Base-by-base conservation (phyloP, 2,329 filamentous ascomycete species). In the Scedosporium apiospermum region DNA sequence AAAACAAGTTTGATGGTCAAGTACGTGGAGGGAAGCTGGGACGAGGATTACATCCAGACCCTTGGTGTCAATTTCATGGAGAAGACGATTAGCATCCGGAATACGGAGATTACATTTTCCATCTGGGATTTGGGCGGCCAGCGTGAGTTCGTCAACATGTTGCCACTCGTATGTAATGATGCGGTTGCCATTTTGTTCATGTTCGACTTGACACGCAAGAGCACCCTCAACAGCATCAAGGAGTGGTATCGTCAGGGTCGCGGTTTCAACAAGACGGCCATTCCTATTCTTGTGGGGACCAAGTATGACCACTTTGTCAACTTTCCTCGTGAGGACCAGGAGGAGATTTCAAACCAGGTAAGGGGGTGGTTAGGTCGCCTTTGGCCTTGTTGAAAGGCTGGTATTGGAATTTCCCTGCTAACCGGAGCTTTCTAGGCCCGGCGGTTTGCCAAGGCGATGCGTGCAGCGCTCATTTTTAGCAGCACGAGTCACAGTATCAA, bases 271-370 rank as follows among this genome's bases (percentile, higher is more conserved):
- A 99, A 99, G 82, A 99, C 95, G 14, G 95, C 95, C n/a, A 99
- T 99, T 68, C 95, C 95, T 0, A 96, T 99, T 71, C 77, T 99
- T 26, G 91, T 99, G 18, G 95, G 95, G 64, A 99, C 95, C 42
- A 99, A 99, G 76, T 99, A 98, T 75, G 95, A 99, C 71, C 95
- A 98, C 73, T 99, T 99, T 78, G 93, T 99, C 76, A 99, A 98
- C 77, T 97, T 99, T 71, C 93, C 95, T 0, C 85, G 90, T 51
- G 93, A 98, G 73, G 95, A 99, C 72, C 95, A 99, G 74, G 95
- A 99, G 75, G 95, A 99, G 77, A 99, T 99, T 66, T 96, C 92
- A 14, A 93, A 95, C 71, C 93, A 96, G 83, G 92, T 95, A 77
- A 12, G 75, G 63, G 16, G 30, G n/a, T n/a, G n/a, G n/a, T n/a